These are phyloP conservation scores for Ophiocordyceps australis DNA, from an alignment of 2,329 filamentous ascomycete genomes.

Conservation along the genomic window DNA sequence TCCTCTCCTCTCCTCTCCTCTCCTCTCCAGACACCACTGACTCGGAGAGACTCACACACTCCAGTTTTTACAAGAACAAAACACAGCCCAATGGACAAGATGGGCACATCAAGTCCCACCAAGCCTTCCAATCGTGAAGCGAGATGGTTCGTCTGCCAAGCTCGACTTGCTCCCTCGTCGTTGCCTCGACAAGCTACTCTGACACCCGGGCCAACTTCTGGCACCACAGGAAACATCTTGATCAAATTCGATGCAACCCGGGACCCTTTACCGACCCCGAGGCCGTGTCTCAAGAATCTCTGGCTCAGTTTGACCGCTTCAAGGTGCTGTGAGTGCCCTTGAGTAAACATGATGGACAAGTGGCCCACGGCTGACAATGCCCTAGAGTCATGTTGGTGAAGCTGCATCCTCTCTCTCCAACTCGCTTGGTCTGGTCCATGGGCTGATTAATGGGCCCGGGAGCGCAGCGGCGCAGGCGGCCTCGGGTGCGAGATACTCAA, in stretches of 20 bases:
- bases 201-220: slow-evolving; percentile 3
- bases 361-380: no score
- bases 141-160: no score
- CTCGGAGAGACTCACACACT: no score
- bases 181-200: slow-evolving; percentile 2
- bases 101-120: no score
- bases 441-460: no score
- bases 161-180: no score
- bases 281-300: slow-evolving; percentile 29
- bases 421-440: background rate
- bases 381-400: slow-evolving; percentile 30
- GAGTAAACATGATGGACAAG: no score
- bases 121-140: no score
- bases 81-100: no score
- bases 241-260: slow-evolving; percentile 56
- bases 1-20: no score
- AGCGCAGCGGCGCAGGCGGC: slow-evolving; percentile 67
- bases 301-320: slow-evolving; percentile 43
- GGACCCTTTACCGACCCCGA: slow-evolving; percentile 68
- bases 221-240: slow-evolving; percentile 56
- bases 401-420: slow-evolving; percentile 2
- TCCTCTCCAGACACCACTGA: no score
- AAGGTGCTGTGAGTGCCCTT: slow-evolving; percentile 51
- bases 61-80: no score
- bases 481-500: slow-evolving; percentile 94